phyloP scores from a whole-genome alignment of 208 protist genomes.

The Balamuthia mandrillaris region DNA sequence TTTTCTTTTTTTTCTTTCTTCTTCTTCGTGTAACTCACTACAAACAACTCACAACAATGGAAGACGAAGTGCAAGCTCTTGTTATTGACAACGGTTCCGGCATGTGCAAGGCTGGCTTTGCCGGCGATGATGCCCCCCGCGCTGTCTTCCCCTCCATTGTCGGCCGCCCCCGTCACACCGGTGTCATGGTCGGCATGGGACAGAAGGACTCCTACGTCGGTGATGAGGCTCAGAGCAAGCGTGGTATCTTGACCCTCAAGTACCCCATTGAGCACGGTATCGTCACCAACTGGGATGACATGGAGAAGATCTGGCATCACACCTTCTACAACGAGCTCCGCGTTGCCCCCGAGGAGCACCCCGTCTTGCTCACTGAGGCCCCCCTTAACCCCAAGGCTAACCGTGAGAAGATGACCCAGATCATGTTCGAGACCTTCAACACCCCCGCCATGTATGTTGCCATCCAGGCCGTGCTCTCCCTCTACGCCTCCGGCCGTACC shows the following conservation, averaged over 20 bases:
- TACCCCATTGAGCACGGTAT: constrained; percentile 77
- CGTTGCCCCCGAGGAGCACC: constrained; percentile 93
- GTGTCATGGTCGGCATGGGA: constrained; percentile 88
- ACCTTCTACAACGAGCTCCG: constrained; percentile 97
- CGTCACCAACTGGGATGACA: constrained; percentile 96
- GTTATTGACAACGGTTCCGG: constrained; percentile 92
- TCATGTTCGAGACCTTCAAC: constrained; percentile 85
- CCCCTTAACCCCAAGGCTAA: constrained; percentile 84
- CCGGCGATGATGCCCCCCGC: constrained; percentile 88
- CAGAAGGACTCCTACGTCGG: constrained; percentile 71
- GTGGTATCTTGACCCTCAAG: constrained; percentile 67
- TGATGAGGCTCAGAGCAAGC: constrained; percentile 69
- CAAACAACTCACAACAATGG: constrained; percentile 49
- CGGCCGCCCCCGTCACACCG: constrained; percentile 86
- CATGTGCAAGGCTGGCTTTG: constrained; percentile 88
- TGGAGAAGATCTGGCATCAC: constrained; percentile 96
- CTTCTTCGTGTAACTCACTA: neutral
- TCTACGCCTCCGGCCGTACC: too few species aligned
- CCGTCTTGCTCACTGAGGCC: constrained; percentile 86
- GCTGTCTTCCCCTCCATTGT: constrained; percentile 76
- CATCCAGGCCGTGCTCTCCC: constrained; percentile 93
- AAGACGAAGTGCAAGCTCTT: constrained; percentile 67
- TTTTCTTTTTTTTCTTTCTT: neutral
- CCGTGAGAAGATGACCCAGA: constrained; percentile 82
- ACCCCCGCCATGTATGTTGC: constrained; percentile 80